Percentiles rank a stretch among this genome's conserved stretches.
These are phyloP conservation scores for Umbelopsis sp. DNA, from an alignment of 371 early-diverging fungal genomes.

Conservation along the genomic window DNA sequence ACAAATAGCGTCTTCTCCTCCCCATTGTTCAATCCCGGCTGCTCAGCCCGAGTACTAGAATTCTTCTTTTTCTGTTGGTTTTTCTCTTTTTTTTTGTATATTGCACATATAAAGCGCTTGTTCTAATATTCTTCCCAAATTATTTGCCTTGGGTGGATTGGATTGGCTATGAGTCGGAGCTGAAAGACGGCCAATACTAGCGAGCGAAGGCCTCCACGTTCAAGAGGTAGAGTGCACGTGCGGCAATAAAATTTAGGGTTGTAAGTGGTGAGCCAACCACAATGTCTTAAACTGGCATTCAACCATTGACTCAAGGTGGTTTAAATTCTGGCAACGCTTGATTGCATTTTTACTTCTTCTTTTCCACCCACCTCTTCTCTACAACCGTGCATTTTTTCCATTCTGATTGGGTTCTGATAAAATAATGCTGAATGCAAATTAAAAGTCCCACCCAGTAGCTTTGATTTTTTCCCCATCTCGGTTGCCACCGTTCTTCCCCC, in stretches of 20 bases:
- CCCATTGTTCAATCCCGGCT: neutral
- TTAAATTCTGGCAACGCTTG: neutral
- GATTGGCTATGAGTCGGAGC: neutral
- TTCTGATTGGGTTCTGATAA: too few species aligned
- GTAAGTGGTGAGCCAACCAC: neutral
- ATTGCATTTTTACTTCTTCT: constrained; percentile 3
- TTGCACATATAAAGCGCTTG: constrained; percentile 7
- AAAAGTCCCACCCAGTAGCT: neutral
- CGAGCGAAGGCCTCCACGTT: constrained; percentile 3
- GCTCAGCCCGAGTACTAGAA: neutral
- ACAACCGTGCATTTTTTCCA: too few species aligned
- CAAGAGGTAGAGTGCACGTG: neutral
- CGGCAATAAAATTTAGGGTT: neutral
- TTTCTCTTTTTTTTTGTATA: neutral
- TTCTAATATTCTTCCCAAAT: neutral
- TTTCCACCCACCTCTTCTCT: neutral
- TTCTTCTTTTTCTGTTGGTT: neutral
- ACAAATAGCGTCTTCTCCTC: neutral
- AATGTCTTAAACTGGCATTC: neutral
- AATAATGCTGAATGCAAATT: neutral
- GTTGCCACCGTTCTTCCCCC: neutral
- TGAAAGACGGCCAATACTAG: neutral
- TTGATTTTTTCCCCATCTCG: neutral
- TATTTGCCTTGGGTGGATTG: neutral
- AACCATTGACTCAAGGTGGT: neutral